These are phyloP conservation scores for Peronosclerospora sorghi DNA, from an alignment of 352 stramenopile genomes.

Conservation along the genomic window DNA sequence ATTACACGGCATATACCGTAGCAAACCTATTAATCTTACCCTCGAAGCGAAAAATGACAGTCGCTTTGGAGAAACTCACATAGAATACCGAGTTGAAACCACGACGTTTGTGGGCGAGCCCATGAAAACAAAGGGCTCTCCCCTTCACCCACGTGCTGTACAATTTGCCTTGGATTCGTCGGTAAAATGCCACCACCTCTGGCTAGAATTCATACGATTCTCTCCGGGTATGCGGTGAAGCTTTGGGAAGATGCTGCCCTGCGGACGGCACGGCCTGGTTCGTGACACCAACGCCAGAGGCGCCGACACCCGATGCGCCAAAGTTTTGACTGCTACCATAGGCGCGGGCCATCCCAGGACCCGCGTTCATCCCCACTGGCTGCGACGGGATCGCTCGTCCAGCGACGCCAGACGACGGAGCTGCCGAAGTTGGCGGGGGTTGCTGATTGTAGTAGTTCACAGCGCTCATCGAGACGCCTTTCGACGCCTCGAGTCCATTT, in stretches of 20 bases:
- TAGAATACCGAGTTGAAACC: conserved; percentile 21
- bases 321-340: conserved; percentile 16
- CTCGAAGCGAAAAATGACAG: too few relatives aligned
- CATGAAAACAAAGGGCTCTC: conserved; percentile 6
- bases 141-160: neutral
- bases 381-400: conserved; percentile 35
- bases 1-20: too few relatives aligned
- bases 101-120: conserved; percentile 8
- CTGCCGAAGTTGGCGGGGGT: conserved; percentile 26
- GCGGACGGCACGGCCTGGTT: conserved; percentile 14
- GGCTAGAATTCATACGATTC: conserved; percentile 32
- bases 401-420: conserved; percentile 30
- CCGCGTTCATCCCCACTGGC: conserved; percentile 20
- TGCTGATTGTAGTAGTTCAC: conserved; percentile 50
- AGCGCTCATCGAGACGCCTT: conserved; percentile 22
- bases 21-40: too few relatives aligned
- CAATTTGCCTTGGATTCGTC: conserved; percentile 13
- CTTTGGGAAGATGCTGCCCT: conserved; percentile 12
- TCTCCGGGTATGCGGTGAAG: conserved; percentile 19
- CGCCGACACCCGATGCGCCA: conserved; percentile 1
- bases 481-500: conserved; percentile 15
- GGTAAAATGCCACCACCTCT: neutral
- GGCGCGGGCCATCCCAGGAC: neutral
- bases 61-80: neutral
- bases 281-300: neutral